A percentile compares a stretch with the other conserved stretches of the same genome.
phyloP scores from a whole-genome alignment of 2,329 filamentous ascomycete species.

The Aspergillus persii region DNA sequence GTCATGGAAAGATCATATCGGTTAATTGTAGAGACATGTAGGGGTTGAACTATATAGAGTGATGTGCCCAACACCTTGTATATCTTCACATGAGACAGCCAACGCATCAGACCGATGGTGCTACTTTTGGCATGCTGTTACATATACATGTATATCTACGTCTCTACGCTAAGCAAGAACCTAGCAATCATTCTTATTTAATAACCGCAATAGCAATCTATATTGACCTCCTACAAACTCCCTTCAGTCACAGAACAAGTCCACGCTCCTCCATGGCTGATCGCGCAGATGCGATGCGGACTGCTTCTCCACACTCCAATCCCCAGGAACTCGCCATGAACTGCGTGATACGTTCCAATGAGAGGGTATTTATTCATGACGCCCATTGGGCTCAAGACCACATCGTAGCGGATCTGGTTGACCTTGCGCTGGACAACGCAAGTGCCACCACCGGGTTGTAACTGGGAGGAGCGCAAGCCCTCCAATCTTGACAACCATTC shows the following conservation, averaged over 20 bases:
- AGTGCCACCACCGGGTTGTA: constrained; percentile 3
- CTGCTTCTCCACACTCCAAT: constrained; percentile 27
- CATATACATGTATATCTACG: no score
- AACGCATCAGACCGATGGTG: no score
- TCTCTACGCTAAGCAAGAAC: no score
- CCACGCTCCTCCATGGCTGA: constrained; percentile 18
- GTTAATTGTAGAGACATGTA: no score
- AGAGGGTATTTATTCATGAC: constrained; percentile 10
- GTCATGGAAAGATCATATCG: no score
- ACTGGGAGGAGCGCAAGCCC: constrained; percentile 8
- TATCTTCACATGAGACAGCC: no score
- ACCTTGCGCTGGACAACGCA: constrained; percentile 25
- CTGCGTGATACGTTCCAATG: constrained; percentile 27
- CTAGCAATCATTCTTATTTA: no score
- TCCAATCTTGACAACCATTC: constrained; percentile 24
- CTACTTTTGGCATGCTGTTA: no score
- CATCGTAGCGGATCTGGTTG: constrained; percentile 19
- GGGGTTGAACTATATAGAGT: no score
- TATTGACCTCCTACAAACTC: no score
- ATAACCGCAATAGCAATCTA: no score
- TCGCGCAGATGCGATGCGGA: constrained; percentile 18
- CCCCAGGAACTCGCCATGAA: constrained; percentile 24
- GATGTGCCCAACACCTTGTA: no score
- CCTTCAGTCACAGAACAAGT: constrained; percentile 5
- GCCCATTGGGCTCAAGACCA: constrained; percentile 13